Evolutionary conservation across 352 stramenopile genomes (phyloP).

Genomic region (Phytophthora sojae): DNA sequence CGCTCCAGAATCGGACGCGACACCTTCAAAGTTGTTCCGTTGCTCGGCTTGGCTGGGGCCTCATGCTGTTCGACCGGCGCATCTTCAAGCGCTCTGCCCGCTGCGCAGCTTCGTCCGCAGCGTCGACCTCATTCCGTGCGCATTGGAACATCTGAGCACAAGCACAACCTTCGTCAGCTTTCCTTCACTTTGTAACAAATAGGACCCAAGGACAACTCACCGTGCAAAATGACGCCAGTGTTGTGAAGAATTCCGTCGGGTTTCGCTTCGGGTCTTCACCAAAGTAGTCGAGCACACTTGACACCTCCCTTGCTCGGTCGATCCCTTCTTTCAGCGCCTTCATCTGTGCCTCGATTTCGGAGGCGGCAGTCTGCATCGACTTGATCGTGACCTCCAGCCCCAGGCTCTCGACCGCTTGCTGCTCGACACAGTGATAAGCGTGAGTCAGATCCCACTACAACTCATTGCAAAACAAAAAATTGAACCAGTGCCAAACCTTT

Average conservation of each 20-base stretch:
- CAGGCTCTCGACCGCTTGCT: constrained; percentile 39
- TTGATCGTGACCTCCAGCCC: constrained; percentile 37
- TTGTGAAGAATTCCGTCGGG: constrained; percentile 80
- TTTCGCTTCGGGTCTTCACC: constrained; percentile 84
- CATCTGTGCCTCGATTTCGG: constrained; percentile 59
- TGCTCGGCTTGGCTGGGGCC: constrained; percentile 27
- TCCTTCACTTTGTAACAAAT: not conserved
- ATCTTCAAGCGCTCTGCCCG: constrained; percentile 72
- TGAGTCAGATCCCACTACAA: constrained; percentile 2
- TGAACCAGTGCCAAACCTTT: constrained; percentile 36
- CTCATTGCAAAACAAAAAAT: not conserved
- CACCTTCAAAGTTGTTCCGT: constrained; percentile 26
- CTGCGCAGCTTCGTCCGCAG: constrained; percentile 60
- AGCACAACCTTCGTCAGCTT: constrained; percentile 2
- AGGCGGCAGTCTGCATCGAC: constrained; percentile 43
- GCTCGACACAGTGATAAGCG: constrained; percentile 8
- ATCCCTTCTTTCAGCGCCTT: constrained; percentile 48
- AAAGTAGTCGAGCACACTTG: constrained; percentile 88
- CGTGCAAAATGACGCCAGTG: constrained; percentile 82
- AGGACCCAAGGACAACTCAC: constrained; percentile 20
- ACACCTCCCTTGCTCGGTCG: constrained; percentile 55
- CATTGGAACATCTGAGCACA: constrained; percentile 60
- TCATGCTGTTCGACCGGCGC: constrained; percentile 43
- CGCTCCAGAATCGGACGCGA: constrained; percentile 47
- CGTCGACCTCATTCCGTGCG: constrained; percentile 75